Evolutionary conservation across 192 early-diverging fungal genomes (phyloP).

Genomic region (Rhizoclosmatium globosum): DNA sequence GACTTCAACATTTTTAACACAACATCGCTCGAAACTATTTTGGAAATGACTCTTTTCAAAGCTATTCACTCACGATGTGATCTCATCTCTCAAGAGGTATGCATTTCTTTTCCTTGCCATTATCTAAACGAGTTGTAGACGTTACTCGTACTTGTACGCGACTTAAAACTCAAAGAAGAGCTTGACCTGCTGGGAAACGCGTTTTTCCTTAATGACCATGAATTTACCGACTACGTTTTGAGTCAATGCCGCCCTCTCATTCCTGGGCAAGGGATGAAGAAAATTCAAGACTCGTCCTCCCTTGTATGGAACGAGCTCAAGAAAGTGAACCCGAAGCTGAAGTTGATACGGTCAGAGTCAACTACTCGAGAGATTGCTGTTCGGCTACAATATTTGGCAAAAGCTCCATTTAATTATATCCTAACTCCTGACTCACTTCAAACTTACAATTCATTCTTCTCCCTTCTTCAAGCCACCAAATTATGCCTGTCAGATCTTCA

Average conservation of each 20-base stretch:
- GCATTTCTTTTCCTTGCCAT: not conserved
- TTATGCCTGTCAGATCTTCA: constrained; percentile 10
- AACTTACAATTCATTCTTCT: constrained; percentile 8
- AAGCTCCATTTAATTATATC: not conserved
- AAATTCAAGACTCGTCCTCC: not conserved
- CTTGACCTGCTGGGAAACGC: constrained; percentile 1
- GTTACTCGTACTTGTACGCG: constrained; percentile 20
- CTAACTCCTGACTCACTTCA: not conserved
- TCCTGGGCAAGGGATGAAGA: not conserved
- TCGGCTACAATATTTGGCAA: not conserved
- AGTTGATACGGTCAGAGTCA: not conserved
- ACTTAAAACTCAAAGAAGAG: constrained; percentile 20
- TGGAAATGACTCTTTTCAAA: constrained; percentile 29
- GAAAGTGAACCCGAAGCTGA: not conserved
- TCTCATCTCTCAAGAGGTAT: constrained; percentile 35
- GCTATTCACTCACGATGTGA: constrained; percentile 24
- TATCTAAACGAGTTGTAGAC: constrained; percentile 7
- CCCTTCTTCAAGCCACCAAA: not conserved
- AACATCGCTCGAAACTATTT: constrained; percentile 21
- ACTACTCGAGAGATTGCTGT: not conserved
- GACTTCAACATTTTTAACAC: not conserved
- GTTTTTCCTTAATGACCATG: constrained; percentile 18
- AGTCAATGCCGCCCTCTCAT: not conserved
- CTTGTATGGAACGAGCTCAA: not conserved
- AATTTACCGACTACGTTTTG: constrained; percentile 13